Percentiles rank a stretch among this genome's conserved stretches.
Conservation (phyloP, 495 filamentous ascomycete species). For the Staphylotrichum longicolle region DNA sequence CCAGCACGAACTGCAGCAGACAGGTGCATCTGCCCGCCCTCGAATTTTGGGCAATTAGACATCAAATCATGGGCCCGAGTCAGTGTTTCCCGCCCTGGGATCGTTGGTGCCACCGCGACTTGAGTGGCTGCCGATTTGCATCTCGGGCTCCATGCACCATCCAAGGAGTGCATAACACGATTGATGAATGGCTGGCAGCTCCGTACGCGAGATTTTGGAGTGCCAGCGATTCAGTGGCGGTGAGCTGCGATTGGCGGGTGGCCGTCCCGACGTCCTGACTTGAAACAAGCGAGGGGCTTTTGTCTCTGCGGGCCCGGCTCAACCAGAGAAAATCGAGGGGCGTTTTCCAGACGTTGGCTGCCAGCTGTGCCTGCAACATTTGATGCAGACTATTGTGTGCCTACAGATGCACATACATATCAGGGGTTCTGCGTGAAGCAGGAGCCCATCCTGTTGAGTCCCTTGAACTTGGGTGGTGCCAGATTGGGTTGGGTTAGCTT, state of each 20-base stretch:
- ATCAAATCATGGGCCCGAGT: slow-evolving; percentile 23
- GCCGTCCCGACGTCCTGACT: slow-evolving; percentile 29
- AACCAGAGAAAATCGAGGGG: no score
- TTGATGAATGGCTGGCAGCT: slow-evolving; percentile 34
- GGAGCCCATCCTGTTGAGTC: no score
- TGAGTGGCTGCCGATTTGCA: slow-evolving; percentile 31
- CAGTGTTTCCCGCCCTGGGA: slow-evolving; percentile 22
- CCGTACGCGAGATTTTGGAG: slow-evolving; percentile 16
- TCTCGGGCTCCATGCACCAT: slow-evolving; percentile 16
- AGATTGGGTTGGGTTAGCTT: no score
- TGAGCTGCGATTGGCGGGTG: slow-evolving; percentile 34
- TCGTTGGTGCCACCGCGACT: slow-evolving; percentile 25
- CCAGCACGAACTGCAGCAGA: slow-evolving; percentile 4
- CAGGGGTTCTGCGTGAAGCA: no score
- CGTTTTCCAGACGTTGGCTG: no score
- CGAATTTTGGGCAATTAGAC: slow-evolving; percentile 21
- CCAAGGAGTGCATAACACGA: slow-evolving; percentile 29
- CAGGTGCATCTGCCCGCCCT: slow-evolving; percentile 2
- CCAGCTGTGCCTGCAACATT: no score
- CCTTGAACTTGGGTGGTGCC: no score
- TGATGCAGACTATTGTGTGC: no score
- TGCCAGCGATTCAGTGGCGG: slow-evolving; percentile 27
- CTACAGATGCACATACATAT: no score
- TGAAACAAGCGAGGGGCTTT: slow-evolving; percentile 45
- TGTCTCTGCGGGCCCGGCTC: neutral